Conservation (phyloP, 345 rosid species). For the Odontarrhena argentea region DNA sequence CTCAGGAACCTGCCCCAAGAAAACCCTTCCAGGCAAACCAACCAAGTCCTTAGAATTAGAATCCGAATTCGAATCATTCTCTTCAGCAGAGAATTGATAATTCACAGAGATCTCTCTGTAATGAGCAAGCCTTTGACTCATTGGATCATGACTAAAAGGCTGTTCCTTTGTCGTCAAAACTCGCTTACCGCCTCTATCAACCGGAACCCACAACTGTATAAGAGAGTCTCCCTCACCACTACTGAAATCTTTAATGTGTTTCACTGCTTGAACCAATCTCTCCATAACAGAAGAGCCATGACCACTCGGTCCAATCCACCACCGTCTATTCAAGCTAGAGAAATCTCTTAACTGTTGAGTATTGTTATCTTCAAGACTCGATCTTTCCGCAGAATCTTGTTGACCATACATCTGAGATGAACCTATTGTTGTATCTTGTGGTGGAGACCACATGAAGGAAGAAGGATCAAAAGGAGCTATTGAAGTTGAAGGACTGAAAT, state of each 20-base stretch:
- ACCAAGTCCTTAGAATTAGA: constrained; percentile 47
- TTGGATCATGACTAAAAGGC: constrained; percentile 66
- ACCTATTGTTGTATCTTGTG: constrained; percentile 38
- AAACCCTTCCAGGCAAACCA: constrained; percentile 90
- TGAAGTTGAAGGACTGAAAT: constrained; percentile 52
- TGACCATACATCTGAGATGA: constrained; percentile 44
- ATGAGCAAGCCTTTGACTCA: constrained; percentile 60
- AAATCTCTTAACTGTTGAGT: constrained; percentile 37
- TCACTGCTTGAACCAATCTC: constrained; percentile 72
- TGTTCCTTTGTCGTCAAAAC: constrained; percentile 72
- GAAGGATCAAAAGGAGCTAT: constrained; percentile 52
- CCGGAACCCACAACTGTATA: constrained; percentile 93
- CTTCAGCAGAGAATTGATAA: constrained; percentile 71
- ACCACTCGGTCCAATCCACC: constrained; percentile 78
- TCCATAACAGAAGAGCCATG: constrained; percentile 61
- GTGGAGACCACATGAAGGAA: constrained; percentile 51
- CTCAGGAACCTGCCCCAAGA: constrained; percentile 81
- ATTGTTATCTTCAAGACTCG: constrained; percentile 35
- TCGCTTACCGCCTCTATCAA: constrained; percentile 59
- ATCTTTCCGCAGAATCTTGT: constrained; percentile 46
- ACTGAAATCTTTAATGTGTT: constrained; percentile 56
- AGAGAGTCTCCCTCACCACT: constrained; percentile 68
- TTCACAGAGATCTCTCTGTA: constrained; percentile 78
- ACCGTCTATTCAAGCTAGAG: constrained; percentile 45
- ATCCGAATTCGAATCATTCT: constrained; percentile 37